Evolutionary conservation across 805 yeast genomes (phyloP), one percentile per base, ranked within the genome.

Genomic region (Wickerhamomyces hampshirensis): DNA sequence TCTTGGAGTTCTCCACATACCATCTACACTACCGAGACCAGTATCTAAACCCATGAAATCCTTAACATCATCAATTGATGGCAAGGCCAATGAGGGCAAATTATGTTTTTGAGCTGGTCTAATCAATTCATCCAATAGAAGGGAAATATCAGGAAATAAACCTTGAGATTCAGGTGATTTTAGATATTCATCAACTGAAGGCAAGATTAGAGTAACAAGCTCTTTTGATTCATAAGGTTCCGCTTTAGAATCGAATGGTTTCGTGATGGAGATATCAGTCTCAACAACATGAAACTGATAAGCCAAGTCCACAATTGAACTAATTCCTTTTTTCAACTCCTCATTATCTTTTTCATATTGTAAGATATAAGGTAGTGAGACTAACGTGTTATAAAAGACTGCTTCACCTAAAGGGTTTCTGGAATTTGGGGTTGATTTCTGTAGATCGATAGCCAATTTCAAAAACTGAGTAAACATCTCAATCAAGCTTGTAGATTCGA

Each of bases 341-440:
- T 49, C 53, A 37, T 53, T 43, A 0, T 59, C 47, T 12, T 48
- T 54, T 28, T 66, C 68, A 47, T 68, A 73, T 29, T 73, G 64
- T 42, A 71, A 67, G 42, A 76, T 59, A 53, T 75, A 84, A 9
- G 96, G 95, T 24, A 84, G 50, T 10, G 84, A 69, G 13, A 80
- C 54, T 35, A 82, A 58, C 1, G 77, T 73, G 46, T 75, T 75
- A 46, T 76, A 79, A 53, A 62, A 84, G 13, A 87, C 58, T 33
- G 80, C 77, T 54, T 85, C 87, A 4, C 84, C 85, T 31, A 81
- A 58, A 2, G 82, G 75, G 34, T 62, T 67, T 56, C 88, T 70
- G 15, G 40, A 41, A 19, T 55, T 56, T 26, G 56, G 42, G 23
- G 58, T 29, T 5, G 41, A 44, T 4, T 55, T 43, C 53, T 81